Evolutionary conservation across 176 grass and related monocot genomes (phyloP), one percentile per base, ranked within the genome.

Genomic region (Pontederia crassipes): DNA sequence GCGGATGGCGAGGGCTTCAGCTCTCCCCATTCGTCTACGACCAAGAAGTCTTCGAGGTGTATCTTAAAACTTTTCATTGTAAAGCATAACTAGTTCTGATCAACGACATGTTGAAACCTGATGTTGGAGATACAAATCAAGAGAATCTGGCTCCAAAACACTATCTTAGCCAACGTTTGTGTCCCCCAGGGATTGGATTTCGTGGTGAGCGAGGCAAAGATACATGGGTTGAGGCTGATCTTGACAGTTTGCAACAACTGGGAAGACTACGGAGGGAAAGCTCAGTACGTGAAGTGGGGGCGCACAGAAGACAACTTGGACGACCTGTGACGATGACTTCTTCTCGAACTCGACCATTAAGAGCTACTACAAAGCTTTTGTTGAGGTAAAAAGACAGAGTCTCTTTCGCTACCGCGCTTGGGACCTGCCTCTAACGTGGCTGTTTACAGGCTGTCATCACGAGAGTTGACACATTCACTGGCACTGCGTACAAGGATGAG

Each of bases 321-420:
- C 57, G 48, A 73, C 66, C 68, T 81, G 58, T 27, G 78, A 97
- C 0, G 92, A 90, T 11, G 76, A 78, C 49, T 96, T 96, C 70
- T 97, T 91, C 71, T 65, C 81, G n/a, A 46, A 88, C 64, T 55
- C 32, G 57, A 96, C 81, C 68, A 62, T 90, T 55, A 87, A 88
- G 57, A 58, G 60, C 40, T 96, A 96, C 62, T 90, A 90, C 52
- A 96, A 90, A 85, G 77, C 83, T 67, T 96, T 85, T 72, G 81
- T 82, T 49, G 20, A 88, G 86, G 92, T 91, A 75, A 59, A 12
- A n/a, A n/a, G n/a, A n/a, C n/a, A n/a, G n/a, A n/a, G n/a, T n/a
- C n/a, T n/a, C n/a, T n/a, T n/a, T n/a, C n/a, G n/a, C n/a, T n/a
- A n/a, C 15, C 18, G 5, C 14, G n/a, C n/a, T n/a, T n/a, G n/a